Percentiles rank a stretch among this genome's conserved stretches.
These are phyloP conservation scores for Stylonectria norvegica DNA, from an alignment of 2,329 filamentous ascomycete species.

Conservation along the genomic window DNA sequence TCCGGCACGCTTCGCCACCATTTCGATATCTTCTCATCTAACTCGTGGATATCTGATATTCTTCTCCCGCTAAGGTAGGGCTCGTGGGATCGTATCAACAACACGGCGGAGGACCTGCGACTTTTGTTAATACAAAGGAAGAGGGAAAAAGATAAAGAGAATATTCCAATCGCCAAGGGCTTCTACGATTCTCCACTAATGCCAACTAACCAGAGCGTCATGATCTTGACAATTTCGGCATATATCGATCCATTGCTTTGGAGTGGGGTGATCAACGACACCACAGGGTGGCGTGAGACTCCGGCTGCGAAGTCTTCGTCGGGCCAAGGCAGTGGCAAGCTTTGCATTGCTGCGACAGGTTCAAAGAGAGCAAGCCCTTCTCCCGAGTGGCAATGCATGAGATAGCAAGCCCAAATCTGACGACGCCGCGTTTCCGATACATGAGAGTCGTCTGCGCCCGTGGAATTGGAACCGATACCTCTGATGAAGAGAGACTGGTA, in stretches of 20 bases:
- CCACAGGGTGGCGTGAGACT: not conserved
- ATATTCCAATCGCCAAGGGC: too few relatives aligned
- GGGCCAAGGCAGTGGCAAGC: conserved; percentile 9
- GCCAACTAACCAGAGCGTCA: conserved; percentile 14
- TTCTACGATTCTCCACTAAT: too few relatives aligned
- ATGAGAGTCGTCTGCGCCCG: not conserved
- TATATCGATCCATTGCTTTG: conserved; percentile 5
- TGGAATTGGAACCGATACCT: not conserved
- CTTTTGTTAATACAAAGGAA: too few relatives aligned
- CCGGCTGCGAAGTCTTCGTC: conserved; percentile 4
- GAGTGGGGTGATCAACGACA: not conserved
- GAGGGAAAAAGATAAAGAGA: too few relatives aligned
- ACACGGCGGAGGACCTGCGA: conserved; percentile 8
- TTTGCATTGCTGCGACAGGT: conserved; percentile 1
- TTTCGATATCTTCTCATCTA: conserved; percentile 8
- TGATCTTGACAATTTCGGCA: conserved; percentile 6
- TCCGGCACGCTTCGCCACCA: conserved; percentile 8
- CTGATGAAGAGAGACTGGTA: conserved; percentile 16
- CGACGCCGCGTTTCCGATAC: conserved; percentile 5
- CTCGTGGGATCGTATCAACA: conserved; percentile 1
- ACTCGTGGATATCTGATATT: conserved; percentile 4
- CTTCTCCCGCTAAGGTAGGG: not conserved
- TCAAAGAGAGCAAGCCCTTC: conserved; percentile 7
- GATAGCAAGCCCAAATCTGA: conserved; percentile 15
- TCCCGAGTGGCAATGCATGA: conserved; percentile 13